Percentiles rank a stretch among this genome's conserved stretches.
These are phyloP conservation scores for Sanghuangporus sanghuang DNA, from an alignment of 1,284 basidiomycete genomes.

Conservation along the genomic window DNA sequence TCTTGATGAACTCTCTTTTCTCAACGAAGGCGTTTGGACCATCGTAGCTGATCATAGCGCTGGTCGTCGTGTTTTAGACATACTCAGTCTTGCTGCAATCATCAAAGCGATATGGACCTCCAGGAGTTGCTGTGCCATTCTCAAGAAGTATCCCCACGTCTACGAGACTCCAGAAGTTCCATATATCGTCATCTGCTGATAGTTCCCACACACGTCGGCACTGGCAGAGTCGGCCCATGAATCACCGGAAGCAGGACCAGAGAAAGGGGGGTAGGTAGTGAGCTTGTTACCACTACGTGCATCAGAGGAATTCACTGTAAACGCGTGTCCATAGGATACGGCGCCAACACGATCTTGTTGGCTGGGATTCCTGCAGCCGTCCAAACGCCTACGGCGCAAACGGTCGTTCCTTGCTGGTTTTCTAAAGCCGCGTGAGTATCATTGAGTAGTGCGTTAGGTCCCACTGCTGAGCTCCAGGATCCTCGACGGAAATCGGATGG, in stretches of 20 bases:
- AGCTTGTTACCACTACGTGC: slow-evolving; percentile 38
- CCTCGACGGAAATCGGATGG: slow-evolving; percentile 30
- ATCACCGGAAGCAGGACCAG: slow-evolving; percentile 45
- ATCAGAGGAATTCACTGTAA: slow-evolving; percentile 33
- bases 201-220: slow-evolving; percentile 50
- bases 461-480: slow-evolving; percentile 44
- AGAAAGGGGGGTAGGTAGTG: slow-evolving; percentile 45
- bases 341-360: slow-evolving; percentile 77
- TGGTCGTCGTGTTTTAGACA: slow-evolving; percentile 47
- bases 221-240: slow-evolving; percentile 45
- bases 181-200: slow-evolving; percentile 40
- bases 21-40: slow-evolving; percentile 48
- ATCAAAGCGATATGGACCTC: slow-evolving; percentile 51
- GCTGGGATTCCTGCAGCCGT: slow-evolving; percentile 72
- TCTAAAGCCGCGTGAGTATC: slow-evolving; percentile 64
- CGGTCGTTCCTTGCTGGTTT: slow-evolving; percentile 70
- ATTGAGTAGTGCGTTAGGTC: slow-evolving; percentile 81
- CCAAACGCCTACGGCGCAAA: slow-evolving; percentile 72
- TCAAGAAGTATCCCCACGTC: slow-evolving; percentile 44
- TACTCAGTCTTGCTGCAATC: slow-evolving; percentile 67
- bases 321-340: slow-evolving; percentile 70
- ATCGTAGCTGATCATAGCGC: slow-evolving; percentile 60
- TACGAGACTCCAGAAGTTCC: slow-evolving; percentile 57
- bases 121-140: slow-evolving; percentile 43
- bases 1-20: slow-evolving; percentile 56